A percentile compares a stretch with the other conserved stretches of the same genome.
Conservation (phyloP, 768 basidiomycete genomes). For the Psilocybe sp. region DNA sequence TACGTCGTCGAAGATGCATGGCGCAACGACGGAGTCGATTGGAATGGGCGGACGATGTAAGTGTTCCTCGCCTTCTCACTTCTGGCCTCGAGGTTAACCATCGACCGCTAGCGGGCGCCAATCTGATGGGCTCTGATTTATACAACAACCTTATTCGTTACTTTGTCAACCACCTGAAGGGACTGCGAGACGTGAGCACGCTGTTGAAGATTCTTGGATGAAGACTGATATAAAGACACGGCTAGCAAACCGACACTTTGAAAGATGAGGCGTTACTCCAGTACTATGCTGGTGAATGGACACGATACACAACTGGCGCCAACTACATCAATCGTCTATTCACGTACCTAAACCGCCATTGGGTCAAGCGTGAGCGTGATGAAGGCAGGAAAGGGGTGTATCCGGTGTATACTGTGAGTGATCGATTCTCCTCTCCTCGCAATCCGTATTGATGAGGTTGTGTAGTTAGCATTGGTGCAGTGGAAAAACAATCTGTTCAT, state of each 20-base stretch:
- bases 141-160: slow-evolving; percentile 94
- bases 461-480: slow-evolving; percentile 88
- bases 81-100: slow-evolving; percentile 28
- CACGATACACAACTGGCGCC: slow-evolving; percentile 93
- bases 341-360: slow-evolving; percentile 97
- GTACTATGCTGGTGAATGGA: slow-evolving; percentile 94
- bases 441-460: slow-evolving; percentile 5
- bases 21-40: slow-evolving; percentile 38
- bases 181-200: slow-evolving; percentile 42
- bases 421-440: not conserved
- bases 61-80: slow-evolving; percentile 23
- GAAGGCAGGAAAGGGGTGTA: slow-evolving; percentile 95
- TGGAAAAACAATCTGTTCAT: slow-evolving; percentile 93
- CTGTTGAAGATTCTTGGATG: not conserved
- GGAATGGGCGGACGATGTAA: slow-evolving; percentile 66
- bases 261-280: slow-evolving; percentile 86
- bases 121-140: slow-evolving; percentile 95
- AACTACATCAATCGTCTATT: slow-evolving; percentile 97
- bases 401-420: slow-evolving; percentile 87
- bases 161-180: slow-evolving; percentile 82
- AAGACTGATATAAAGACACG: slow-evolving; percentile 13
- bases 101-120: slow-evolving; percentile 69
- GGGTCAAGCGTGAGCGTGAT: slow-evolving; percentile 98
- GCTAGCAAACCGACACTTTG: slow-evolving; percentile 71
- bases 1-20: slow-evolving; percentile 80